These are phyloP conservation scores for Apiotrichum siamense DNA, from an alignment of 1,284 basidiomycete species.

Conservation along the genomic window DNA sequence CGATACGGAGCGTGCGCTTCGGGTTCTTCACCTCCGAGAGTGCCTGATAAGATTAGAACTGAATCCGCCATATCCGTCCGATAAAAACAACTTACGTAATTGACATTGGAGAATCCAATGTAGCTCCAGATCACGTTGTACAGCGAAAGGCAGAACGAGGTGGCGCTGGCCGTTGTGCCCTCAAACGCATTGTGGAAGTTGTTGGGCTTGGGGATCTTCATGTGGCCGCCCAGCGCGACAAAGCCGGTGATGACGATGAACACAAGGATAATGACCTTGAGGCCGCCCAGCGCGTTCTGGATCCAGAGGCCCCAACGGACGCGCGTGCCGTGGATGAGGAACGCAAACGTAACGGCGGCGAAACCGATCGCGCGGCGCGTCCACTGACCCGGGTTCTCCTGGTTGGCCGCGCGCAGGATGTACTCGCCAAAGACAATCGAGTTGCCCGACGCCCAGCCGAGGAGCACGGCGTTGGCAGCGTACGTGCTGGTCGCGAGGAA, in stretches of 20 bases:
- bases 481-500: slow-evolving; percentile 17
- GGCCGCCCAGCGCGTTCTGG: slow-evolving; percentile 8
- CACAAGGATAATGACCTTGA: slow-evolving; percentile 8
- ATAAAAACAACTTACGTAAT: slow-evolving; percentile 20
- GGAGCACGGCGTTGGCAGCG: slow-evolving; percentile 17
- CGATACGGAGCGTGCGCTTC: slow-evolving; percentile 31
- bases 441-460: slow-evolving; percentile 18
- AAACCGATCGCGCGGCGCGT: slow-evolving; percentile 11
- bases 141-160: slow-evolving; percentile 4
- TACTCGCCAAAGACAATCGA: slow-evolving; percentile 17
- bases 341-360: slow-evolving; percentile 9
- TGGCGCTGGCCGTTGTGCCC: slow-evolving; percentile 40
- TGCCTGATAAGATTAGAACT: not conserved
- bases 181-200: slow-evolving; percentile 54
- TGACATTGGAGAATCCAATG: slow-evolving; percentile 50
- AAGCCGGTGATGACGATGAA: slow-evolving; percentile 50
- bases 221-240: slow-evolving; percentile 52
- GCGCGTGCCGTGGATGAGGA: slow-evolving; percentile 23
- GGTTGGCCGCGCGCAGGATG: slow-evolving; percentile 14
- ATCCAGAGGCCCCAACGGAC: slow-evolving; percentile 6
- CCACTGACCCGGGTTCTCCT: slow-evolving; percentile 11
- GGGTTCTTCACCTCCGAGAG: slow-evolving; percentile 45
- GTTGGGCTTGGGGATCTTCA: slow-evolving; percentile 50
- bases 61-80: no score
- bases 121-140: slow-evolving; percentile 22